Evolutionary conservation across 345 rosid species (phyloP).

Genomic region (Lepidium africanum): DNA sequence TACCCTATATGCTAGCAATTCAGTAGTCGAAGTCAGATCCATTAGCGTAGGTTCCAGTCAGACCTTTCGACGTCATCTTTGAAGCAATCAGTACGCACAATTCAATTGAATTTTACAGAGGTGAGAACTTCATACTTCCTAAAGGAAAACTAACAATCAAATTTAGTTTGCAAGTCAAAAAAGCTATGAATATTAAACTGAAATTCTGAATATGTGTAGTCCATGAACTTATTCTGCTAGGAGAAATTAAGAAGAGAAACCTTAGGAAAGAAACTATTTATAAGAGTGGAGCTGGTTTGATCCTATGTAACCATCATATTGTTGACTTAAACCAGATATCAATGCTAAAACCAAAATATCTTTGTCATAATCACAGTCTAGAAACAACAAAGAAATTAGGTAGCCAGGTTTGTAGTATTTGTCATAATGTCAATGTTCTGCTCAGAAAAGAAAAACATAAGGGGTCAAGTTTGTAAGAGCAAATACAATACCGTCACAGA

Average conservation of each 20-base stretch:
- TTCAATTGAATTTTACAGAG: slow-evolving; percentile 17
- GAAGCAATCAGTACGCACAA: slow-evolving; percentile 27
- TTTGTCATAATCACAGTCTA: neutral
- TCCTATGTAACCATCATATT: neutral
- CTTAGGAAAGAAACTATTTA: neutral
- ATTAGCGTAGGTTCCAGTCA: slow-evolving; percentile 28
- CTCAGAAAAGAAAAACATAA: neutral
- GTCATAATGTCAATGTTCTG: slow-evolving; percentile 6
- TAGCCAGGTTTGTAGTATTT: slow-evolving; percentile 2
- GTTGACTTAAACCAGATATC: slow-evolving; percentile 2
- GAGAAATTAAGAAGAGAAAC: neutral
- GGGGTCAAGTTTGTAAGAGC: slow-evolving; percentile 7
- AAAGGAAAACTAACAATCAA: slow-evolving; percentile 23
- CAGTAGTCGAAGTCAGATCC: slow-evolving; percentile 27
- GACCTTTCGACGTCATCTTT: slow-evolving; percentile 29
- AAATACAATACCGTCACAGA: slow-evolving; percentile 69
- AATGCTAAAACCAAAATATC: slow-evolving; percentile 11
- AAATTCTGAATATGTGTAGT: neutral
- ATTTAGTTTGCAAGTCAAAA: slow-evolving; percentile 13
- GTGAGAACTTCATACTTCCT: slow-evolving; percentile 21
- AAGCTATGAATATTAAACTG: neutral
- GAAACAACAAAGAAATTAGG: neutral
- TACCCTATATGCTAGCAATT: slow-evolving; percentile 28
- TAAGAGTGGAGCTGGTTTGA: slow-evolving; percentile 3
- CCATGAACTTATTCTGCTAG: slow-evolving; percentile 4